phyloP scores from a whole-genome alignment of 2,329 filamentous ascomycete genomes.

The Scedosporium apiospermum region DNA sequence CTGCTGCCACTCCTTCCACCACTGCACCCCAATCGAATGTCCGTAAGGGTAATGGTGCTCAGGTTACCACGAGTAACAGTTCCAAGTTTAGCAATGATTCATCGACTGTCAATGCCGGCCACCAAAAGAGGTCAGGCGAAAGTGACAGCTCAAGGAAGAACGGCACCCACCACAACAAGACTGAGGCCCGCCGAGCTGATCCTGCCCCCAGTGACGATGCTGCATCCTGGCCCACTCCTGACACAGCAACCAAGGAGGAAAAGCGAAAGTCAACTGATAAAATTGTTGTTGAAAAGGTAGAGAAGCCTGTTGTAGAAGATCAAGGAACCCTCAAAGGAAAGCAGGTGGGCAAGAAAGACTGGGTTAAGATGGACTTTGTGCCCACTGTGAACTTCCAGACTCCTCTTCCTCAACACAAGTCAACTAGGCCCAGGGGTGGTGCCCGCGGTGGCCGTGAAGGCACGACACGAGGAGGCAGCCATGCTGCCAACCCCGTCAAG shows the following conservation, averaged over 20 bases:
- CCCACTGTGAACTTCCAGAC: constrained; percentile 83
- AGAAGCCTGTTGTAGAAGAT: constrained; percentile 55
- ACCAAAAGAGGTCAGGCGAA: constrained; percentile 33
- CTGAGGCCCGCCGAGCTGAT: constrained; percentile 19
- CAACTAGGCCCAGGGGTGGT: constrained; percentile 40
- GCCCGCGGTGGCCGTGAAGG: constrained; percentile 31
- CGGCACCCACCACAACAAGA: constrained; percentile 32
- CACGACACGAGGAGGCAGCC: constrained; percentile 18
- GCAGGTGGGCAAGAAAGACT: constrained; percentile 64
- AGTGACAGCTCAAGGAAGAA: constrained; percentile 17
- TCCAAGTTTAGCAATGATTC: constrained; percentile 14
- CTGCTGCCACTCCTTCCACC: constrained; percentile 12
- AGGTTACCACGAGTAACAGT: constrained; percentile 10
- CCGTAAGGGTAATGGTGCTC: constrained; percentile 18
- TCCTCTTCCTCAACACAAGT: constrained; percentile 51
- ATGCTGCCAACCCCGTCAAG: constrained; percentile 9
- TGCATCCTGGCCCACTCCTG: constrained; percentile 82
- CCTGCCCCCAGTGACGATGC: constrained; percentile 40
- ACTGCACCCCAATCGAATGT: constrained; percentile 11
- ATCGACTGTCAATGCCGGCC: constrained; percentile 25
- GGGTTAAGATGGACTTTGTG: constrained; percentile 74
- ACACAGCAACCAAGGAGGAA: constrained; percentile 60
- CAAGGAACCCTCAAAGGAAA: constrained; percentile 33
- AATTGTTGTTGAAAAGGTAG: constrained; percentile 41
- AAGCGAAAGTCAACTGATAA: constrained; percentile 65